Conservation (phyloP, 2,329 filamentous ascomycete genomes). For the Aspergillus melleus region DNA sequence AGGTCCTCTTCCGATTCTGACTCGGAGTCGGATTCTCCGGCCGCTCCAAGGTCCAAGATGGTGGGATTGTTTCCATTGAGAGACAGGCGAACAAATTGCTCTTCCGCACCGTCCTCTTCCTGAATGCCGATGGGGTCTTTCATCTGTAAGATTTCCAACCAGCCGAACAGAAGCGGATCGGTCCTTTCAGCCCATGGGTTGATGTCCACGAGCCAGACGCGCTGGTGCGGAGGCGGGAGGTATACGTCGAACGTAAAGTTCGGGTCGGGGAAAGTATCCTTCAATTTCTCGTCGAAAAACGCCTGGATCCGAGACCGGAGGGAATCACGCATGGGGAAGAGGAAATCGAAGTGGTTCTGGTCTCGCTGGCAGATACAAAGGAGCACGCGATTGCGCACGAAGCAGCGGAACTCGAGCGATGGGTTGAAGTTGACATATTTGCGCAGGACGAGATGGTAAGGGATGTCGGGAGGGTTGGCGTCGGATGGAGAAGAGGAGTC, state of each 20-base stretch:
- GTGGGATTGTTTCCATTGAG: conserved; percentile 26
- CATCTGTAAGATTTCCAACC: conserved; percentile 79
- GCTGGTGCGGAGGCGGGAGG: conserved; percentile 71
- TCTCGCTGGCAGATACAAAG: conserved; percentile 87
- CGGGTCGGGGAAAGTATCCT: conserved; percentile 76
- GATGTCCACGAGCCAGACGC: conserved; percentile 85
- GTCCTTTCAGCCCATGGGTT: conserved; percentile 92
- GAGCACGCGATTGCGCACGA: conserved; percentile 78
- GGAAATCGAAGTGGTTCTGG: conserved; percentile 84
- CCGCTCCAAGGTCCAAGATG: conserved; percentile 8
- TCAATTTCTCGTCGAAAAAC: conserved; percentile 75
- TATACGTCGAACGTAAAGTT: conserved; percentile 93
- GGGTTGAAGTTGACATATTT: conserved; percentile 88
- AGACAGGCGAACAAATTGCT: conserved; percentile 38
- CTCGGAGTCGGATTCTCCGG: conserved; percentile 29
- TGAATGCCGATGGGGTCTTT: conserved; percentile 45
- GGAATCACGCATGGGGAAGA: conserved; percentile 65
- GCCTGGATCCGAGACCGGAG: conserved; percentile 68
- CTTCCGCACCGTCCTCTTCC: conserved; percentile 32
- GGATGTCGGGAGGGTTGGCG: conserved; percentile 49
- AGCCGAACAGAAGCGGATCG: conserved; percentile 84
- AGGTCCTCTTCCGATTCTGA: conserved; percentile 35
- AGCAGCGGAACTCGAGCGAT: conserved; percentile 91
- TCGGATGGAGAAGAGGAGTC: conserved; percentile 13
- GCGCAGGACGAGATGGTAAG: conserved; percentile 79